These are phyloP conservation scores for Neonectria faginata DNA, from an alignment of 2,329 filamentous ascomycete genomes.

Conservation along the genomic window DNA sequence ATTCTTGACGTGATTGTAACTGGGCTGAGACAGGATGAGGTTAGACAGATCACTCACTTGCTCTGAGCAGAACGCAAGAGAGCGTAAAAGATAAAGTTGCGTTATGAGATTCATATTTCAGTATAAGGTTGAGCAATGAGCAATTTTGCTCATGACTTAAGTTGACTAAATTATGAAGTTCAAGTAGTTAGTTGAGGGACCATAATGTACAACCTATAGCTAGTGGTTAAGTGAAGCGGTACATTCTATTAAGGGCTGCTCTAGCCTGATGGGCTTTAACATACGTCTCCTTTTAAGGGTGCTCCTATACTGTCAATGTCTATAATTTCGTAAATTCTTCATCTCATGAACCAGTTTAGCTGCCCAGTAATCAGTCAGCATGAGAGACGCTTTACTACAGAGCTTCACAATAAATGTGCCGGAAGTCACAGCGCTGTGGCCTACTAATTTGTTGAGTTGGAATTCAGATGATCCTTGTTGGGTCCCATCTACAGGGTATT, in stretches of 20 bases:
- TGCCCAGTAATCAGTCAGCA: background rate
- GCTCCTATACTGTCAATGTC: background rate
- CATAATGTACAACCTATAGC: background rate
- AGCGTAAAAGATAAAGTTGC: background rate
- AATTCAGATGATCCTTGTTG: background rate
- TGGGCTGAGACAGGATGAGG: background rate
- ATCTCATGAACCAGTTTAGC: background rate
- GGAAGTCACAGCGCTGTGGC: background rate
- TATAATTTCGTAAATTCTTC: background rate
- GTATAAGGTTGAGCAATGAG: background rate
- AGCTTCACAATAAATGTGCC: background rate
- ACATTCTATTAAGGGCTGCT: no score
- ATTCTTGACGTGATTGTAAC: conserved; percentile 3
- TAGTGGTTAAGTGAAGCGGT: no score
- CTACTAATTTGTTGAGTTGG: background rate
- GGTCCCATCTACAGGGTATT: background rate
- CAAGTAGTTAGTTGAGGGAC: background rate
- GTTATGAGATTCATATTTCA: background rate
- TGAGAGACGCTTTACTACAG: background rate
- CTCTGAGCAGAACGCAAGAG: background rate
- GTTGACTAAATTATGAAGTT: background rate
- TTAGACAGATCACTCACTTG: conserved; percentile 10
- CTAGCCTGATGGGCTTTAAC: no score
- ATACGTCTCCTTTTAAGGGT: no score
- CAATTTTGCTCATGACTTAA: background rate